Base-by-base conservation (phyloP, 1,139 yeast genomes). In the Yamadazyma membranifaciens region DNA sequence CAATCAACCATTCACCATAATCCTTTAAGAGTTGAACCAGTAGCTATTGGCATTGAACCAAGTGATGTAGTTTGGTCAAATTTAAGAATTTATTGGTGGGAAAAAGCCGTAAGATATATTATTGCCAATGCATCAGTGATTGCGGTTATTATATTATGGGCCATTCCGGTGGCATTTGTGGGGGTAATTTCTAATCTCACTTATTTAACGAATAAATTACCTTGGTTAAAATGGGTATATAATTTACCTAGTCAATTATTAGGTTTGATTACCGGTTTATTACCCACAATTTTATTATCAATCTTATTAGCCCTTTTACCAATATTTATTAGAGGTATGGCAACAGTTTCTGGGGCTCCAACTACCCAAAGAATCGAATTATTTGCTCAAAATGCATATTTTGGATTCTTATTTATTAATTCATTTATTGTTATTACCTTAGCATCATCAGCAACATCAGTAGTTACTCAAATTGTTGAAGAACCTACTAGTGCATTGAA, bases 11-110 rank as follows among this genome's bases (percentile, higher is more conserved):
- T 71, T 20, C 79, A 74, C 62, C 83, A 70, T 61, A 65, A 59
- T 48, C 85, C 83, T 1, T 60, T 76, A 45, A 69, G 78, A 51
- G 68, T 74, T 62, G 45, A 55, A 20, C 78, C 82, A 9, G 66
- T 72, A 24, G 67, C 65, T 43, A 72, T 84, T 33, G 85, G 85
- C 15, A 63, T 76, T 42, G 73, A 78, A 36, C 87, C 91, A 4
- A 73, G 63, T 4, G 87, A 84, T 56, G 62, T 85, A 30, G 59
- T 70, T 48, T 85, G 92, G 92, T 57, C 71, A 22, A 84, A 82
- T 54, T 65, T 89, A 75, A 75, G 94, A 52, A 62, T 88, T 62
- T 75, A 78, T 48, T 87, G 96, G 95, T 83, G 89, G 85, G 95
- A 85, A 64, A 73, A 89, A 52, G 62, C 84, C 37, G 63, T 78